Conservation (phyloP, 2,329 filamentous ascomycete genomes). For the Alternaria alternata region DNA sequence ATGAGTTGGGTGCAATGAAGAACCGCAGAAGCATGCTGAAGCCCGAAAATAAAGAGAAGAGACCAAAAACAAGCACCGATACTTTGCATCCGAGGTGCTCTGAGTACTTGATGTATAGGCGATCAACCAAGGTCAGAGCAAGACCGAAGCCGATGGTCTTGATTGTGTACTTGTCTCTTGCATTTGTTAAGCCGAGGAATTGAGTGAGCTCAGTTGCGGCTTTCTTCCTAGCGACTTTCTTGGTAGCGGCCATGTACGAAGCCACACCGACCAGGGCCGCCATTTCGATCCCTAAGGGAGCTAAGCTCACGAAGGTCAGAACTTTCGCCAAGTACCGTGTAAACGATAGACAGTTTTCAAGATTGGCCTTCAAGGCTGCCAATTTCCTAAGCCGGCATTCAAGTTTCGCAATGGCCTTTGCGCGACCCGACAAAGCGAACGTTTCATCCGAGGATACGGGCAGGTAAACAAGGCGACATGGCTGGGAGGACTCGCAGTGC, state of each 20-base stretch:
- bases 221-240: not conserved
- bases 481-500: slow-evolving; percentile 7
- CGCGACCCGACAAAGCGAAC: not conserved
- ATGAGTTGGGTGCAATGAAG: not conserved
- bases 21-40: slow-evolving; percentile 5
- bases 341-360: not conserved
- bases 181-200: not conserved
- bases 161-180: not conserved
- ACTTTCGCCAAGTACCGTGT: not conserved
- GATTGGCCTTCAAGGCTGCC: not conserved
- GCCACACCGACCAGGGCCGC: no score
- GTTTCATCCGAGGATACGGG: not conserved
- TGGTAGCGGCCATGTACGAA: not conserved
- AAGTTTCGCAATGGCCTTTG: not conserved
- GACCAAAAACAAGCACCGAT: not conserved
- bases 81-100: not conserved
- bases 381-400: not conserved
- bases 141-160: not conserved
- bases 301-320: not conserved
- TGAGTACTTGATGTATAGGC: not conserved
- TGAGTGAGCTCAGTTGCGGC: no score
- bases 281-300: accelerated
- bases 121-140: not conserved
- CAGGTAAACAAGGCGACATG: slow-evolving; percentile 19
- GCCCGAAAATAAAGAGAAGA: not conserved